Percentiles rank a stretch among this genome's conserved stretches.
Conservation (phyloP, 768 basidiomycete genomes). For the Suillus paluster region DNA sequence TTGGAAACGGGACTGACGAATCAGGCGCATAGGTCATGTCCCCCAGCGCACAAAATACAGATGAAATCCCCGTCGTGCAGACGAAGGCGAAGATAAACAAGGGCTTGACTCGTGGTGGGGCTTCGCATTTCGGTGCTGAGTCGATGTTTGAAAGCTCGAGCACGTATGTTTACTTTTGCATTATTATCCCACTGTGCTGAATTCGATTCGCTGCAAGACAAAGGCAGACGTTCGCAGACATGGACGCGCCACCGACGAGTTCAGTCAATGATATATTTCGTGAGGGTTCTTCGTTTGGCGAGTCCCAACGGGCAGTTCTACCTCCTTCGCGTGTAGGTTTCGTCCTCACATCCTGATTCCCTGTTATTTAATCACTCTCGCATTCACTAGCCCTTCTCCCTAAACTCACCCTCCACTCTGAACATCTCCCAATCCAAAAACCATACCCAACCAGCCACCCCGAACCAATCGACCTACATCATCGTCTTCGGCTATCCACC, state of each 20-base stretch:
- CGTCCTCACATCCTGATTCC: neutral
- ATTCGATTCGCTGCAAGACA: conserved; percentile 42
- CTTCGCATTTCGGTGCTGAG: conserved; percentile 79
- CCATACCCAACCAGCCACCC: conserved; percentile 30
- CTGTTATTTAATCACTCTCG: neutral
- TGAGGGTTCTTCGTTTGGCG: conserved; percentile 41
- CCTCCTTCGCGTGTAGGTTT: conserved; percentile 24
- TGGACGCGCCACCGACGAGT: conserved; percentile 78
- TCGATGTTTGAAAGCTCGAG: conserved; percentile 80
- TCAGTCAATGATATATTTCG: conserved; percentile 79
- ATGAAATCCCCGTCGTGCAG: conserved; percentile 75
- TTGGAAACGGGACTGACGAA: neutral
- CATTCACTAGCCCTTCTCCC: conserved; percentile 24
- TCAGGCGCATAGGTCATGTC: conserved; percentile 36
- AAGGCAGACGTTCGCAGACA: conserved; percentile 67
- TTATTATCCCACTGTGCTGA: conserved; percentile 12
- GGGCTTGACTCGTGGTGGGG: conserved; percentile 62
- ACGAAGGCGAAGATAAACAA: conserved; percentile 85
- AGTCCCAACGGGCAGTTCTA: conserved; percentile 24
- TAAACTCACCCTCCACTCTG: conserved; percentile 19
- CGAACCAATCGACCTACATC: conserved; percentile 58
- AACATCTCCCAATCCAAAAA: conserved; percentile 19
- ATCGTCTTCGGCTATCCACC: conserved; percentile 90
- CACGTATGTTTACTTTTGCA: conserved; percentile 22
- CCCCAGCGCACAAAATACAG: conserved; percentile 63